Percentiles rank a stretch among this genome's conserved stretches.
Conservation (phyloP, 2,329 filamentous ascomycete genomes). For the Trichoderma sp. region DNA sequence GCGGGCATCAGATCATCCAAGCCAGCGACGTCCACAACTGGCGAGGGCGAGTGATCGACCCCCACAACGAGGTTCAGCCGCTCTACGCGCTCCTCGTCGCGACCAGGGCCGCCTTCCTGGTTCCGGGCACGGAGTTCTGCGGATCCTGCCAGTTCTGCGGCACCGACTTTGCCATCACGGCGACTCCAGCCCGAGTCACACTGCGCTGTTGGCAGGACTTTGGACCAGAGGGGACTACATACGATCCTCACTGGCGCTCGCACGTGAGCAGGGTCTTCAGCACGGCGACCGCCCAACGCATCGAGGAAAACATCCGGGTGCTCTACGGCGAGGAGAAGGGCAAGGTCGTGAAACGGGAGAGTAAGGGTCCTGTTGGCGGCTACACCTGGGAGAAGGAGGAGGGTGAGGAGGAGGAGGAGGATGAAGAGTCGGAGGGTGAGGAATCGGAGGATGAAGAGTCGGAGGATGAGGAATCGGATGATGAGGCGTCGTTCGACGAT, state of each 20-base stretch:
- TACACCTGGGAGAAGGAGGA: too few species aligned
- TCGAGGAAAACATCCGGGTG: neutral
- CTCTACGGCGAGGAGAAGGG: neutral
- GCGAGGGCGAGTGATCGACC: neutral
- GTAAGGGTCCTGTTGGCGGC: too few species aligned
- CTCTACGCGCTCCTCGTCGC: neutral
- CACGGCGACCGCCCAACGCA: neutral
- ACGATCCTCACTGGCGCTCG: conserved; percentile 5
- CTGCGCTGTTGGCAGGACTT: conserved; percentile 29
- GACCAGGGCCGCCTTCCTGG: neutral
- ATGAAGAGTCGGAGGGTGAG: too few species aligned
- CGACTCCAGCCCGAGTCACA: neutral
- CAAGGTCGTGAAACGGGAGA: too few species aligned
- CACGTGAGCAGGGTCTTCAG: neutral
- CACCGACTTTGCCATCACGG: conserved; percentile 22
- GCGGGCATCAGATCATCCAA: neutral
- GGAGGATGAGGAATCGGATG: too few species aligned
- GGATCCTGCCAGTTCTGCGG: conserved; percentile 24
- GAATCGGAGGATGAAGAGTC: too few species aligned
- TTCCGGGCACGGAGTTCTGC: neutral
- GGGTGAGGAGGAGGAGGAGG: too few species aligned
- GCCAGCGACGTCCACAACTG: neutral
- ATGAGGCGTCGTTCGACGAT: neutral
- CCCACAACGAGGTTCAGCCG: neutral
- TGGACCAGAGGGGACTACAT: conserved; percentile 26